phyloP scores from a whole-genome alignment of 345 rosid species.

The Psidium friedrichsthalianum region DNA sequence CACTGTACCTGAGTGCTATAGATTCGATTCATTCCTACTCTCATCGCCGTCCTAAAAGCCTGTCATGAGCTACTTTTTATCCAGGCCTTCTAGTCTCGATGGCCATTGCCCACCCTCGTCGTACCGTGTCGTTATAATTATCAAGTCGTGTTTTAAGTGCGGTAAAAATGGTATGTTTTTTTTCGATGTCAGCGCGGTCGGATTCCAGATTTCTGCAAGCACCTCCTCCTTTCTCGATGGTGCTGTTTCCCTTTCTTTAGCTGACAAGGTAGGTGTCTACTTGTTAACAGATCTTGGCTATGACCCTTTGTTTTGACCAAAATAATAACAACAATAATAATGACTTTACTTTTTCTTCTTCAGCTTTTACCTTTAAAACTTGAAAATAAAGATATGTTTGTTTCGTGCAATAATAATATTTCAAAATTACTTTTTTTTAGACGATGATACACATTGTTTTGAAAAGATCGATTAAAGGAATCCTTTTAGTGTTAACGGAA shows the following conservation, averaged over 20 bases:
- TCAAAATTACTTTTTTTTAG: not conserved
- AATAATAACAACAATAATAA: not conserved
- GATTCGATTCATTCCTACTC: no score
- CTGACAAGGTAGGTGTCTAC: not conserved
- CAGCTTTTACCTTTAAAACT: not conserved
- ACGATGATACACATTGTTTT: not conserved
- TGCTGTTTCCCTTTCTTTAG: not conserved
- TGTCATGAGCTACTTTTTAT: no score
- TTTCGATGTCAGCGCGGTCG: not conserved
- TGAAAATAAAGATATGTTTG: not conserved
- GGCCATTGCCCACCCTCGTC: no score
- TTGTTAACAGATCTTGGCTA: not conserved
- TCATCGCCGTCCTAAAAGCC: no score
- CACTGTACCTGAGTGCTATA: accelerated
- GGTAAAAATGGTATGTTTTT: no score
- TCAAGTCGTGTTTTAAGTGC: no score
- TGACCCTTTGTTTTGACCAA: not conserved
- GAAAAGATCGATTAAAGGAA: not conserved
- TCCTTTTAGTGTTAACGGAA: not conserved
- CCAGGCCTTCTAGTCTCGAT: no score
- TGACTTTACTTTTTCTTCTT: not conserved
- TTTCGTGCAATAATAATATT: not conserved
- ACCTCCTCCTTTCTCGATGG: not conserved
- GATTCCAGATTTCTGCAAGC: not conserved
- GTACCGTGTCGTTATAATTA: no score